phyloP scores from a whole-genome alignment of 2,329 filamentous ascomycete species.

The Exophiala viscosa region DNA sequence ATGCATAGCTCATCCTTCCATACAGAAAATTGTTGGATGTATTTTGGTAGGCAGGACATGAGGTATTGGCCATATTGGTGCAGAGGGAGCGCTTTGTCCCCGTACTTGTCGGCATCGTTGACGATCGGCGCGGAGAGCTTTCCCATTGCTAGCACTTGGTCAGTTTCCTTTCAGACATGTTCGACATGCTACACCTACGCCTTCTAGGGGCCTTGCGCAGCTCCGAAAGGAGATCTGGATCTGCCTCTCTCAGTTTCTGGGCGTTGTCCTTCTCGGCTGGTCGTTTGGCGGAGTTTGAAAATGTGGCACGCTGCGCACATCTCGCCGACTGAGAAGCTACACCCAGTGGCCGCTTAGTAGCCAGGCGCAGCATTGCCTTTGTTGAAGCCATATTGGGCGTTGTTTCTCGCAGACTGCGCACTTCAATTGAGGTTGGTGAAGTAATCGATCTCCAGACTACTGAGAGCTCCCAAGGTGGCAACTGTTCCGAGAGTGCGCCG shows the following conservation, averaged over 20 bases:
- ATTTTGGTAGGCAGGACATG: constrained; percentile 95
- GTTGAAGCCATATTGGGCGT: constrained; percentile 39
- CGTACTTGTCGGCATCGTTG: constrained; percentile 91
- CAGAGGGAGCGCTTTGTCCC: constrained; percentile 78
- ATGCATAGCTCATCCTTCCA: constrained; percentile 99
- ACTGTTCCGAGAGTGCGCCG: no score
- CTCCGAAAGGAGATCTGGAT: constrained; percentile 62
- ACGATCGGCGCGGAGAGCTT: constrained; percentile 73
- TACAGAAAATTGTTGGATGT: constrained; percentile 97
- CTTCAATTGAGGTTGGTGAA: background rate
- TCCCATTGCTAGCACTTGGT: constrained; percentile 43
- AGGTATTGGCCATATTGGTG: constrained; percentile 96
- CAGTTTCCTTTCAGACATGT: constrained; percentile 8
- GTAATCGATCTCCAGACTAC: no score
- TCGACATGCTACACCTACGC: constrained; percentile 36
- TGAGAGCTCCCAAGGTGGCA: no score
- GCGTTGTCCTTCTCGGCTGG: constrained; percentile 14
- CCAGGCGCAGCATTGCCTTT: constrained; percentile 44
- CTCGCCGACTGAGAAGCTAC: constrained; percentile 35
- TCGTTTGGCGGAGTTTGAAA: constrained; percentile 33
- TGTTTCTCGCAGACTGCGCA: background rate
- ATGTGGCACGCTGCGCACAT: constrained; percentile 26
- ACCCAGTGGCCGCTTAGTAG: constrained; percentile 38
- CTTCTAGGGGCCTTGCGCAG: constrained; percentile 59
- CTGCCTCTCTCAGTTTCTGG: constrained; percentile 29